Evolutionary conservation across 2,329 filamentous ascomycete genomes (phyloP).

Genomic region (Aspergillus texensis): DNA sequence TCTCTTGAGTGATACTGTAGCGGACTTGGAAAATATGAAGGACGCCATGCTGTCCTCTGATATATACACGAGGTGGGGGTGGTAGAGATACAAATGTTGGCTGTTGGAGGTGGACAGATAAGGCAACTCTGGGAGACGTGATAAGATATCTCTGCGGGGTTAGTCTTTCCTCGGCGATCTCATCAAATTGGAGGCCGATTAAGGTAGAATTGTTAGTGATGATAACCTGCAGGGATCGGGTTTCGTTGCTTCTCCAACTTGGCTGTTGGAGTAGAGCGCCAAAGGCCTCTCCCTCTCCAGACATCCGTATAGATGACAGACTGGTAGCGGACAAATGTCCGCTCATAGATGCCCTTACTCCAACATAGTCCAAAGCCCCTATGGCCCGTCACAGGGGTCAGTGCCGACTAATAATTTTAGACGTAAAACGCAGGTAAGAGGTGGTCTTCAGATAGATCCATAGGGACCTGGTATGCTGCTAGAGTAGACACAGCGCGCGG

Average conservation of each 20-base stretch:
- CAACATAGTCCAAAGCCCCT: neutral
- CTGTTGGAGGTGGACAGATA: constrained; percentile 13
- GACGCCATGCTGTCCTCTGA: constrained; percentile 12
- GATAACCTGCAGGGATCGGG: neutral
- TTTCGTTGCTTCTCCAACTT: constrained; percentile 11
- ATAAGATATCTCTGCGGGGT: constrained; percentile 17
- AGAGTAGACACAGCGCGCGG: neutral
- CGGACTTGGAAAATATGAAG: constrained; percentile 1
- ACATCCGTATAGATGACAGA: neutral
- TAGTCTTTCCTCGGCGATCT: constrained; percentile 17
- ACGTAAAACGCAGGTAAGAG: neutral
- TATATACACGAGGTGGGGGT: constrained; percentile 1
- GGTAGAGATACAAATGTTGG: neutral
- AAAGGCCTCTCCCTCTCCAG: neutral
- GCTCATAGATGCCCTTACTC: neutral
- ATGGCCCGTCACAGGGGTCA: too few relatives aligned
- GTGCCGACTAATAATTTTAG: neutral
- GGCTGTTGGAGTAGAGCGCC: constrained; percentile 9
- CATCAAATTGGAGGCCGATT: constrained; percentile 17
- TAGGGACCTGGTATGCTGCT: neutral
- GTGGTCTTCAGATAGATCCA: neutral
- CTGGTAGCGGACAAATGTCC: constrained; percentile 7
- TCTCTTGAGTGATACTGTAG: constrained; percentile 5
- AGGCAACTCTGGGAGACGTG: constrained; percentile 9
- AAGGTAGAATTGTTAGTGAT: neutral